phyloP scores from a whole-genome alignment of 352 stramenopile genomes.

The Pythium plurisporium region DNA sequence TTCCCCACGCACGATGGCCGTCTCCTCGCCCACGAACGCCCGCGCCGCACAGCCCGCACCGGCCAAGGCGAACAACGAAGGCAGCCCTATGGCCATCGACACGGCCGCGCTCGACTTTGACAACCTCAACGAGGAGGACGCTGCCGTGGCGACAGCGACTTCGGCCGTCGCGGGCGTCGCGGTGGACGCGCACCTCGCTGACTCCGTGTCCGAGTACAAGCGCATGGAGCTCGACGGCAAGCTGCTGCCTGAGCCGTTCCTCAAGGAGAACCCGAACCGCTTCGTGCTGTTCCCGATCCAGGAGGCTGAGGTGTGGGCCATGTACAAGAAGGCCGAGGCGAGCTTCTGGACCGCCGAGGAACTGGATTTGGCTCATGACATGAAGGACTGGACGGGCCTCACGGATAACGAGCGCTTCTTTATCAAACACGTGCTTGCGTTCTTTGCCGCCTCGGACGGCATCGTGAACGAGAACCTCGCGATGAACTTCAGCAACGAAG shows the following conservation, averaged over 20 bases:
- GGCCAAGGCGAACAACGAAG: slow-evolving; percentile 13
- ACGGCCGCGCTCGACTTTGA: slow-evolving; percentile 22
- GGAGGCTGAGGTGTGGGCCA: slow-evolving; percentile 96
- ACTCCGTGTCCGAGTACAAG: slow-evolving; percentile 84
- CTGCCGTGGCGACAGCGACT: not conserved
- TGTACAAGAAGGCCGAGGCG: slow-evolving; percentile 99
- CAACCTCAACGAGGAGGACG: slow-evolving; percentile 18
- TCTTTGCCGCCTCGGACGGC: slow-evolving; percentile 98
- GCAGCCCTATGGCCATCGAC: slow-evolving; percentile 19
- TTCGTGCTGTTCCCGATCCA: slow-evolving; percentile 99
- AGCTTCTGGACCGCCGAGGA: slow-evolving; percentile 99
- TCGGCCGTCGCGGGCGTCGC: slow-evolving; percentile 4
- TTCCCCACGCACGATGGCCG: not conserved
- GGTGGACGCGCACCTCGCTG: slow-evolving; percentile 3
- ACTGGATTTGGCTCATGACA: slow-evolving; percentile 94
- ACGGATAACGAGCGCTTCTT: slow-evolving; percentile 96
- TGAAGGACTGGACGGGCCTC: slow-evolving; percentile 94
- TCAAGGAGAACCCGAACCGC: slow-evolving; percentile 94
- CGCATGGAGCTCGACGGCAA: slow-evolving; percentile 81
- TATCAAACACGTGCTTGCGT: slow-evolving; percentile 97
- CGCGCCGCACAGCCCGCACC: slow-evolving; percentile 1
- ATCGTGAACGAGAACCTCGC: slow-evolving; percentile 99
- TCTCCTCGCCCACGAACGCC: slow-evolving; percentile 11
- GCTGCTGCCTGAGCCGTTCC: slow-evolving; percentile 87
- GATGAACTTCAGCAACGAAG: slow-evolving; percentile 98